Evolutionary conservation across 2,329 filamentous ascomycete genomes (phyloP).

Genomic region (Cryphonectria japonica): DNA sequence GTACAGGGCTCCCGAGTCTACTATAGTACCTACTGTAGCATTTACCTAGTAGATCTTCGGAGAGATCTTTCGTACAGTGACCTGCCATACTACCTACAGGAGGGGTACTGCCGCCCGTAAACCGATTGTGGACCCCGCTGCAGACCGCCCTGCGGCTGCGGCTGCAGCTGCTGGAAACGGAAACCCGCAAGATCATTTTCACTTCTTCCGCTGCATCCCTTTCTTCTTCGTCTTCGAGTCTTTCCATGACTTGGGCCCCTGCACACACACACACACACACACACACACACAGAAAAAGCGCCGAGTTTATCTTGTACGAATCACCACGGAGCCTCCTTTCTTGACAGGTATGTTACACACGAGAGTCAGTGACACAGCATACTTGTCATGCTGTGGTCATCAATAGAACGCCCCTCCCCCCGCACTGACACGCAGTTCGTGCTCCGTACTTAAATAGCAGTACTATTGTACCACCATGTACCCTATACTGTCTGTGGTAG

Average conservation of each 20-base stretch:
- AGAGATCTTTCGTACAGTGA: neutral
- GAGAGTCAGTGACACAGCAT: neutral
- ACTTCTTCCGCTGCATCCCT: neutral
- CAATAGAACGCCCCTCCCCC: too few species aligned
- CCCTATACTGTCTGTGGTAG: neutral
- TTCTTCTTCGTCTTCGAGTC: neutral
- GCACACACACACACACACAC: too few species aligned
- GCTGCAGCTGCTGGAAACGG: constrained; percentile 9
- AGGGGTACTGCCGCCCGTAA: constrained; percentile 21
- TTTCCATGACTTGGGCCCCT: neutral
- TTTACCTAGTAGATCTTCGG: neutral
- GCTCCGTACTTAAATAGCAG: neutral
- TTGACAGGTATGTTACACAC: constrained; percentile 5
- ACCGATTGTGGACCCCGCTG: constrained; percentile 14
- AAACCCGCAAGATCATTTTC: neutral
- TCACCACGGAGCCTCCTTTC: neutral
- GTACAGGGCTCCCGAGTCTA: neutral
- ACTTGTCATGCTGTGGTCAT: neutral
- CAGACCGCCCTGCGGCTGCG: neutral
- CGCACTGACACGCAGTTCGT: neutral
- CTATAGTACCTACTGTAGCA: neutral
- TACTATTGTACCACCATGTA: neutral
- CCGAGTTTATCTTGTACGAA: neutral
- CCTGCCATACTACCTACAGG: neutral
- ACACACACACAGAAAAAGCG: too few species aligned